Evolutionary conservation across 2,329 filamentous ascomycete genomes (phyloP).

Genomic region (Xylariaceae sp.): DNA sequence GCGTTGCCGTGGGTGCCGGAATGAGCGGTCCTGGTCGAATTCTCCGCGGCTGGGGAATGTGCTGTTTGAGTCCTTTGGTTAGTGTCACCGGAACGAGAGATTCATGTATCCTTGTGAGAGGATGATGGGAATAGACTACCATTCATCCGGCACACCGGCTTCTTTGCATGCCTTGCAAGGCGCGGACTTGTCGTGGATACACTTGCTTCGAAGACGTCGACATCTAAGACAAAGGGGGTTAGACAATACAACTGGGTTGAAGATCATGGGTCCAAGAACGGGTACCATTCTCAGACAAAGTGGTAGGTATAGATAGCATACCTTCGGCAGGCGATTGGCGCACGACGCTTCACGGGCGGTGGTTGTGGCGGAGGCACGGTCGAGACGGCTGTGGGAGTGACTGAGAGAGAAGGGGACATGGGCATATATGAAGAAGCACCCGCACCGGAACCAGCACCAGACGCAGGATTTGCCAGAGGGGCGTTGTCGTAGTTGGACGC

Average conservation of each 20-base stretch:
- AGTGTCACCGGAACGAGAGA: too few relatives aligned
- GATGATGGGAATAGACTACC: constrained; percentile 42
- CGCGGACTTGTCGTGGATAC: constrained; percentile 45
- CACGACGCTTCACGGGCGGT: constrained; percentile 42
- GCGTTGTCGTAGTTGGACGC: constrained; percentile 15
- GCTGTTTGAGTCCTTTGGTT: constrained; percentile 30
- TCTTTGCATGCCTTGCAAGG: constrained; percentile 49
- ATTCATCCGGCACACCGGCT: constrained; percentile 47
- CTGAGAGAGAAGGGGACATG: constrained; percentile 23
- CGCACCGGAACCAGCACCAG: background rate
- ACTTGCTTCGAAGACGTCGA: constrained; percentile 53
- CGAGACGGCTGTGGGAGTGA: constrained; percentile 6
- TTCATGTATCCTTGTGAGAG: too few relatives aligned
- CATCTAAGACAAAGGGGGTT: constrained; percentile 37
- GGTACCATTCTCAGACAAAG: too few relatives aligned
- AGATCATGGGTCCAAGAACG: background rate
- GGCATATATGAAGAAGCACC: constrained; percentile 20
- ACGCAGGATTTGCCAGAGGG: constrained; percentile 9
- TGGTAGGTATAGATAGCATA: constrained; percentile 27
- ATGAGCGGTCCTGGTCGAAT: constrained; percentile 50
- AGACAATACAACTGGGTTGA: constrained; percentile 12
- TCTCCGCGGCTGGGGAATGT: constrained; percentile 49
- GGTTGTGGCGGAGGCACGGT: constrained; percentile 14
- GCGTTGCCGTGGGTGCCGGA: constrained; percentile 50
- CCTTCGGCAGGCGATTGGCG: constrained; percentile 50